Percentiles rank a stretch among this genome's conserved stretches.
Evolutionary conservation across 2,329 filamentous ascomycete species (phyloP).

Genomic region (Aureobasidium subglaciale): DNA sequence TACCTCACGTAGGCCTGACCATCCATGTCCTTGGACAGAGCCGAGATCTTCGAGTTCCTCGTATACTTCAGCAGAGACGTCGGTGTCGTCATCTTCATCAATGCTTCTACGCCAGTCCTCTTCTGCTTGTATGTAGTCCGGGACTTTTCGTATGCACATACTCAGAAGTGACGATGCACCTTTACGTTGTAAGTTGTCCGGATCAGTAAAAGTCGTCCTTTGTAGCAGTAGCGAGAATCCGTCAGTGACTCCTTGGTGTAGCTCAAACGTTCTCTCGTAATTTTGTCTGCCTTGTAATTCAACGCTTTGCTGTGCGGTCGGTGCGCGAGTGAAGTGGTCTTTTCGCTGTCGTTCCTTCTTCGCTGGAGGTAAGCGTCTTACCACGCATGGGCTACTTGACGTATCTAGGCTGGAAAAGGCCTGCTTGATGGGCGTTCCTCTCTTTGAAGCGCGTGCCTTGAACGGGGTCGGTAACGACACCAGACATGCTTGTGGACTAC

Average conservation of each 20-base stretch:
- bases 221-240: slow-evolving; percentile 18
- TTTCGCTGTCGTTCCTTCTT: slow-evolving; percentile 5
- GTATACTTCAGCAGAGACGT: slow-evolving; percentile 34
- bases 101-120: slow-evolving; percentile 31
- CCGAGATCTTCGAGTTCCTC: slow-evolving; percentile 34
- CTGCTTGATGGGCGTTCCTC: neutral
- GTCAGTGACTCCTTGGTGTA: slow-evolving; percentile 15
- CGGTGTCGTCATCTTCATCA: slow-evolving; percentile 27
- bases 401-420: neutral
- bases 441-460: slow-evolving; percentile 7
- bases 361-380: neutral
- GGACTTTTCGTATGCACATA: slow-evolving; percentile 34
- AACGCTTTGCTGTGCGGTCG: slow-evolving; percentile 18
- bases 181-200: slow-evolving; percentile 18
- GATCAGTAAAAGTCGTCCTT: slow-evolving; percentile 22
- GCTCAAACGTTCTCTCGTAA: slow-evolving; percentile 13
- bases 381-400: neutral
- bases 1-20: slow-evolving; percentile 34
- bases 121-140: slow-evolving; percentile 35
- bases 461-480: slow-evolving; percentile 16
- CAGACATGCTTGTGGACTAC: neutral
- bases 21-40: slow-evolving; percentile 28
- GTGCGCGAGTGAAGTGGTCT: slow-evolving; percentile 2
- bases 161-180: slow-evolving; percentile 33
- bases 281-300: slow-evolving; percentile 15